These are phyloP conservation scores for Suillus cothurnatus DNA, from an alignment of 768 basidiomycete genomes.

Conservation along the genomic window DNA sequence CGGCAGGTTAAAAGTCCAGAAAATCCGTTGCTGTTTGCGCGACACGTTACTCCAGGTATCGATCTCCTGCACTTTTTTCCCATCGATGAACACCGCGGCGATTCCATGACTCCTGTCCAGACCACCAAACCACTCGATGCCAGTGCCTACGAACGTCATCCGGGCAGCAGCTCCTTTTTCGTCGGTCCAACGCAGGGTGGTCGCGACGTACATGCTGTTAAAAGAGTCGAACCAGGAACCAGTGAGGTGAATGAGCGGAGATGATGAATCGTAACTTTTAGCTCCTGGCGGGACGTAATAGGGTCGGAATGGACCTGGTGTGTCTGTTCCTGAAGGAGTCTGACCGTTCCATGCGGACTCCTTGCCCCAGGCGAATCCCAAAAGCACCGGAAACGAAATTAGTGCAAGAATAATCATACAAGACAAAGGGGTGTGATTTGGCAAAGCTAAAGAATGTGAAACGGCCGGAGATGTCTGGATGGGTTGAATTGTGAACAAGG, in stretches of 20 bases:
- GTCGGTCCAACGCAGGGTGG: constrained; percentile 53
- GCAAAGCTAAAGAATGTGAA: neutral
- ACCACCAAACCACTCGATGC: constrained; percentile 79
- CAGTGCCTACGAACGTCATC: constrained; percentile 71
- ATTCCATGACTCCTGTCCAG: constrained; percentile 55
- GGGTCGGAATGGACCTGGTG: constrained; percentile 53
- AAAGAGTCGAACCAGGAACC: constrained; percentile 60
- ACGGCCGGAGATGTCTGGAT: neutral
- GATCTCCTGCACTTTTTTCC: constrained; percentile 44
- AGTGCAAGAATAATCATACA: constrained; percentile 5
- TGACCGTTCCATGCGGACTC: constrained; percentile 75
- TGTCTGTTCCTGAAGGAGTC: constrained; percentile 47
- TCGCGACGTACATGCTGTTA: constrained; percentile 51
- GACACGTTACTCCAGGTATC: constrained; percentile 44
- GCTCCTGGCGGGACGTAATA: constrained; percentile 77
- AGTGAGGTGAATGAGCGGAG: constrained; percentile 63
- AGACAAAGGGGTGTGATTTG: neutral
- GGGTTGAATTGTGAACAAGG: neutral
- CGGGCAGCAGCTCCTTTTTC: constrained; percentile 49
- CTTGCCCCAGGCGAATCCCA: constrained; percentile 12
- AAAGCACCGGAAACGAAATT: constrained; percentile 14
- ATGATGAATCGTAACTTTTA: constrained; percentile 69
- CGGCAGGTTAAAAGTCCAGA: constrained; percentile 57
- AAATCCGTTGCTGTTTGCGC: constrained; percentile 62
- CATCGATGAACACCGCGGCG: constrained; percentile 61